Base-by-base conservation (phyloP, 139 green algal genomes). In the Volvox africanus region DNA sequence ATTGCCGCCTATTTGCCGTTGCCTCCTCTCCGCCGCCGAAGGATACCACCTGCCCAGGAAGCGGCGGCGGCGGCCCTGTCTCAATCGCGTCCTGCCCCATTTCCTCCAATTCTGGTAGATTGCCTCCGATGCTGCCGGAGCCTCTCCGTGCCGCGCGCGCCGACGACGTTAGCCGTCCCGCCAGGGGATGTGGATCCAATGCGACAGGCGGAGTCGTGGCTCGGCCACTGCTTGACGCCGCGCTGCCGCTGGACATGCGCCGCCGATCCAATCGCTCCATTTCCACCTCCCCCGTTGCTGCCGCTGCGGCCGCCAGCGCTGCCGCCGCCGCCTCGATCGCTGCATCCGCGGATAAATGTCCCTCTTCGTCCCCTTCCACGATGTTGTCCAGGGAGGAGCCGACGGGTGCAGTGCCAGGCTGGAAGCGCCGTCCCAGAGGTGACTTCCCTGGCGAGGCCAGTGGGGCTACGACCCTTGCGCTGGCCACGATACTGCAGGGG, bases 361-460 rank as follows among this genome's bases (percentile, higher is more conserved):
- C 86, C 71, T 83, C 73, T 75, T 90, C 86, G 73, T 90, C 86
- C 2, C 16, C 86, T 55, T 90, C 86, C 18, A 77, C 86, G 21
- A 90, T 90, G 86, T 90, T 61, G 30, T 83, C 86, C 73, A 90
- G 86, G 21, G 86, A 89, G 69, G 84, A 71, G 3, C 1, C 35
- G 13, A 16, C 69, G 0, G 33, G 36, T 26, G 9, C 36, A 21
- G 24, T 18, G 44, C 50, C 71, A 14, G 71, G 30, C 28, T 20
- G 37, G 73, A 90, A 84, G 86, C 86, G 86, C 50, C 86, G 86
- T 21, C 86, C 86, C 71, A 90, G 71, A 17, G 86, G 86, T 20
- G 86, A 90, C 30, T 83, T 83, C 71, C 86, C 86, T 28, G 86
- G 86, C 3, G 86, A 90, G 73, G 86, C 28, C 50, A 77, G 21